phyloP scores from a whole-genome alignment of 148 eudicot genomes.

The Camellia lanceoleosa region DNA sequence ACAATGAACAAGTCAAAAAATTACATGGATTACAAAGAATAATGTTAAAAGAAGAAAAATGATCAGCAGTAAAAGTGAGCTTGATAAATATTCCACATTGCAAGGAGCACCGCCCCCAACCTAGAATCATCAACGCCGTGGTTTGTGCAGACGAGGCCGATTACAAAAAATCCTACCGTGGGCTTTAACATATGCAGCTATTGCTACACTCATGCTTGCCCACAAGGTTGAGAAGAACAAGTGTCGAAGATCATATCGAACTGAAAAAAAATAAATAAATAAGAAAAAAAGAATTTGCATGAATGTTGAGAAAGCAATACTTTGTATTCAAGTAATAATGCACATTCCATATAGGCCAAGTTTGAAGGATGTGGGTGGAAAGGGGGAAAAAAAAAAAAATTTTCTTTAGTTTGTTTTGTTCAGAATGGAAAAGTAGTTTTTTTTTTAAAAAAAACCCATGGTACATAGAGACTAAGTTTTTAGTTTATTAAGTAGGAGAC shows the following conservation, averaged over 20 bases:
- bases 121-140: constrained; percentile 34
- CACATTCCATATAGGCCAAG: background rate
- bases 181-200: constrained; percentile 60
- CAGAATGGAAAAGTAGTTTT: no score
- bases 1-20: no score
- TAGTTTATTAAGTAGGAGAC: no score
- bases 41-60: background rate
- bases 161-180: constrained; percentile 84
- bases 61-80: background rate
- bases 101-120: background rate
- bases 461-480: no score
- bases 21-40: background rate
- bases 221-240: constrained; percentile 60
- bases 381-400: no score
- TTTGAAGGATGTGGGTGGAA: no score
- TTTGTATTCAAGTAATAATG: background rate
- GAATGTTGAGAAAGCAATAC: background rate
- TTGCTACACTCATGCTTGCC: constrained; percentile 65
- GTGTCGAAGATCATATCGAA: constrained; percentile 44
- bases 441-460: no score
- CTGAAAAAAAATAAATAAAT: constrained; percentile 31
- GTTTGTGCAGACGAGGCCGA: constrained; percentile 75
- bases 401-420: no score
- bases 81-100: background rate
- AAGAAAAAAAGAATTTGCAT: background rate